phyloP scores from a whole-genome alignment of 2,329 filamentous ascomycete genomes.

The Tolypocladium amazonense region DNA sequence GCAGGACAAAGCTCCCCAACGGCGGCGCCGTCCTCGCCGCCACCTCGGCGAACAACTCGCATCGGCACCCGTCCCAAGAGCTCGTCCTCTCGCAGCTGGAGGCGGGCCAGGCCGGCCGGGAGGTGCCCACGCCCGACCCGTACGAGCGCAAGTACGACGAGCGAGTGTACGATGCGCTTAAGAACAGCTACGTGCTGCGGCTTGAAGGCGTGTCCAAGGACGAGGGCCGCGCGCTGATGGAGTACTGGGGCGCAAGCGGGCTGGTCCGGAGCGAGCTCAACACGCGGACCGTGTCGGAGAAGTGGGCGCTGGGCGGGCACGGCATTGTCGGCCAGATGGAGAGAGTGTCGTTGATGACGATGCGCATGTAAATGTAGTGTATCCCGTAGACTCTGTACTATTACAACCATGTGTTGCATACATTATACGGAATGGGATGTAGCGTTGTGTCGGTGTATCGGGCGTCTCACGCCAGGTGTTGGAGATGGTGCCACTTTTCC shows the following conservation, averaged over 20 bases:
- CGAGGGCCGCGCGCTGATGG: constrained; percentile 72
- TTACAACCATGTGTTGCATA: background rate
- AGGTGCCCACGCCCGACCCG: constrained; percentile 35
- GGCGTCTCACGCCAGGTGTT: background rate
- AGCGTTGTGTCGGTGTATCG: background rate
- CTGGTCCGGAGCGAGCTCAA: constrained; percentile 62
- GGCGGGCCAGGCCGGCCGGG: constrained; percentile 27
- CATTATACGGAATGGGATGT: background rate
- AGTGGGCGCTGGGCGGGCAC: constrained; percentile 73
- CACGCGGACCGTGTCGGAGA: constrained; percentile 62
- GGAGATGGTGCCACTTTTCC: background rate
- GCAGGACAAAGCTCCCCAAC: constrained; percentile 47
- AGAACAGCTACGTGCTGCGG: constrained; percentile 39
- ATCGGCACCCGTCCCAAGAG: constrained; percentile 54
- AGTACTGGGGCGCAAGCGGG: constrained; percentile 87
- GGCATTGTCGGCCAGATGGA: constrained; percentile 83
- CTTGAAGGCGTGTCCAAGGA: constrained; percentile 59
- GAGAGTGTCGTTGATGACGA: constrained; percentile 43
- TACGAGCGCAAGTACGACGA: constrained; percentile 47
- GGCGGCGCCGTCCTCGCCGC: constrained; percentile 72
- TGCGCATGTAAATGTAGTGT: constrained; percentile 27
- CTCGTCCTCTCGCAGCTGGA: constrained; percentile 51
- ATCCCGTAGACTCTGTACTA: constrained; percentile 15
- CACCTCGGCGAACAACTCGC: constrained; percentile 61
- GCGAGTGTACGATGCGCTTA: constrained; percentile 41